These are phyloP conservation scores for Pestalotiopsis sp. DNA, from an alignment of 2,329 filamentous ascomycete genomes.

Conservation along the genomic window DNA sequence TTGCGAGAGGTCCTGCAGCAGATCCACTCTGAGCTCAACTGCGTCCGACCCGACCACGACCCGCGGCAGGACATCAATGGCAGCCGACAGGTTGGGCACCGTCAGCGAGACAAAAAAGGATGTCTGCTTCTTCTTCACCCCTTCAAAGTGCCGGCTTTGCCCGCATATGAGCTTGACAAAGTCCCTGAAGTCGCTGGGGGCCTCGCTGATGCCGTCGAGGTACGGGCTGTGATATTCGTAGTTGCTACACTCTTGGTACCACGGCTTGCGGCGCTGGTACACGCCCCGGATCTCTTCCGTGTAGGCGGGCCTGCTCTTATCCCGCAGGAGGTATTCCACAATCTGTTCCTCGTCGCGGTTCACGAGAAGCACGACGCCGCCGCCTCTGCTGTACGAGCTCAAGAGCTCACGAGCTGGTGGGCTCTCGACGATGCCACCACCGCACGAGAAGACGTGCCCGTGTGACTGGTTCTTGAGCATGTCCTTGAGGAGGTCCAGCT, in stretches of 20 bases:
- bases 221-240: constrained; percentile 88
- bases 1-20: constrained; percentile 74
- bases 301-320: constrained; percentile 91
- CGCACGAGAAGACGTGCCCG: constrained; percentile 87
- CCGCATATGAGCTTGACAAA: constrained; percentile 75
- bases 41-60: constrained; percentile 87
- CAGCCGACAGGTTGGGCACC: constrained; percentile 70
- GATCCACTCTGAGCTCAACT: constrained; percentile 90
- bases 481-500: constrained; percentile 73
- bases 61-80: constrained; percentile 66
- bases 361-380: constrained; percentile 84
- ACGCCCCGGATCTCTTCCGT: constrained; percentile 90
- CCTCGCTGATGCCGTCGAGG: constrained; percentile 41
- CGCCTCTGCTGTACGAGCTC: constrained; percentile 69
- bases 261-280: constrained; percentile 84
- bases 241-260: constrained; percentile 93
- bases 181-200: constrained; percentile 70
- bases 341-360: constrained; percentile 87
- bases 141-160: constrained; percentile 54
- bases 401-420: constrained; percentile 78
- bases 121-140: constrained; percentile 65
- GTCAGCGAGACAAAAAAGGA: constrained; percentile 96
- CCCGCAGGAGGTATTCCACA: constrained; percentile 83
- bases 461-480: constrained; percentile 74
- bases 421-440: constrained; percentile 89